These are phyloP conservation scores for Forsythia suspensa DNA, from an alignment of 257 asterid species.

Conservation along the genomic window DNA sequence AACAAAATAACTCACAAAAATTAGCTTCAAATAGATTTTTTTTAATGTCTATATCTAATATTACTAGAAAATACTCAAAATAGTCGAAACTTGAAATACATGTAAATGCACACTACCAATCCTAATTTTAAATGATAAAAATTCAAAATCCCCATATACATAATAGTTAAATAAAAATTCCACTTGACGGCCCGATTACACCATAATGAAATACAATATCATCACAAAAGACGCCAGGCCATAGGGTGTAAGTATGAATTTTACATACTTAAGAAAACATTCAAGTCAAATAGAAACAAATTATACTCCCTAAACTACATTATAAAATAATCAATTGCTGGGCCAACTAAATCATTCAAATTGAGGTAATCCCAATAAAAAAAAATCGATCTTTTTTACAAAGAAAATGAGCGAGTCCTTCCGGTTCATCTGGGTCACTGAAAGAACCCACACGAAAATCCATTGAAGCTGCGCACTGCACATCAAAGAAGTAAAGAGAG, in stretches of 20 bases:
- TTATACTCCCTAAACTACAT: not conserved
- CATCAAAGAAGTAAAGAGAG: conserved; percentile 8
- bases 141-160: not conserved
- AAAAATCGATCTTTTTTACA: conserved; percentile 43
- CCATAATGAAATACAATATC: no score
- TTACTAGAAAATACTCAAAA: no score
- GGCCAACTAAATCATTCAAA: not conserved
- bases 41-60: no score
- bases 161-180: not conserved
- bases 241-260: not conserved
- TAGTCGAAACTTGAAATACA: no score
- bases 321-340: not conserved
- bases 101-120: not conserved
- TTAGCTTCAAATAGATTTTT: no score
- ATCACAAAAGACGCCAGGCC: not conserved
- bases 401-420: conserved; percentile 98
- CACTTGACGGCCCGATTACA: not conserved
- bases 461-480: conserved; percentile 96
- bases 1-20: no score
- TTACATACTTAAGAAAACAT: not conserved
- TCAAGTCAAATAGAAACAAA: not conserved
- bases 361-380: not conserved
- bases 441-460: conserved; percentile 90
- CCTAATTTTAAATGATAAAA: not conserved
- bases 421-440: conserved; percentile 94